Conservation (phyloP, 805 yeast species). For the Ogataea philodendri region DNA sequence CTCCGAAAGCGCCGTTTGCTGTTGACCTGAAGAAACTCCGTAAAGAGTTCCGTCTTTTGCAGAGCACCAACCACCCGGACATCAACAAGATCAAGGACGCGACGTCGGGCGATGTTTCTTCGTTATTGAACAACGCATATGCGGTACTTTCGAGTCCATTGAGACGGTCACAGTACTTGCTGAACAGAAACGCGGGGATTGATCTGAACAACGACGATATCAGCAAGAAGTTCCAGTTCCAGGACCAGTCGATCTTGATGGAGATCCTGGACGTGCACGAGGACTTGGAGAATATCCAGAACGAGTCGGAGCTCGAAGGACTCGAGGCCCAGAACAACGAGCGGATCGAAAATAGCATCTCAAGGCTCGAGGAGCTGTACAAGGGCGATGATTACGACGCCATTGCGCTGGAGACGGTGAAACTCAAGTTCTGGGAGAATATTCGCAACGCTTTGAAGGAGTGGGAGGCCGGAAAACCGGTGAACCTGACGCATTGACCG, state of each 20-base stretch:
- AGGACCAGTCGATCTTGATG: constrained; percentile 59
- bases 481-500: constrained; percentile 59
- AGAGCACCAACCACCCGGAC: constrained; percentile 83
- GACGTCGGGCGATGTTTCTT: constrained; percentile 37
- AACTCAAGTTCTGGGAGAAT: constrained; percentile 81
- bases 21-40: constrained; percentile 58
- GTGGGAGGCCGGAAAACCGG: constrained; percentile 72
- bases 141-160: constrained; percentile 68
- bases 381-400: constrained; percentile 46
- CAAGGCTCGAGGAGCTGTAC: constrained; percentile 47
- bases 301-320: constrained; percentile 53
- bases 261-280: constrained; percentile 84
- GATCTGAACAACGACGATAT: constrained; percentile 62
- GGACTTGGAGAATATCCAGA: constrained; percentile 62
- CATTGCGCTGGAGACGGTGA: constrained; percentile 66
- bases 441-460: constrained; percentile 70
- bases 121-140: constrained; percentile 75
- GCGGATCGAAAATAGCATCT: constrained; percentile 49
- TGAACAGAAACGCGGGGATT: constrained; percentile 42
- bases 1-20: constrained; percentile 57
- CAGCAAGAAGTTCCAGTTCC: constrained; percentile 37
- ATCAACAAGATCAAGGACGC: constrained; percentile 27
- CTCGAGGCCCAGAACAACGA: constrained; percentile 55
- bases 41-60: constrained; percentile 72
- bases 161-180: constrained; percentile 60